Percentiles rank a stretch among this genome's conserved stretches.
Conservation (phyloP, 345 rosid species). For the Mallotus nudiflorus region DNA sequence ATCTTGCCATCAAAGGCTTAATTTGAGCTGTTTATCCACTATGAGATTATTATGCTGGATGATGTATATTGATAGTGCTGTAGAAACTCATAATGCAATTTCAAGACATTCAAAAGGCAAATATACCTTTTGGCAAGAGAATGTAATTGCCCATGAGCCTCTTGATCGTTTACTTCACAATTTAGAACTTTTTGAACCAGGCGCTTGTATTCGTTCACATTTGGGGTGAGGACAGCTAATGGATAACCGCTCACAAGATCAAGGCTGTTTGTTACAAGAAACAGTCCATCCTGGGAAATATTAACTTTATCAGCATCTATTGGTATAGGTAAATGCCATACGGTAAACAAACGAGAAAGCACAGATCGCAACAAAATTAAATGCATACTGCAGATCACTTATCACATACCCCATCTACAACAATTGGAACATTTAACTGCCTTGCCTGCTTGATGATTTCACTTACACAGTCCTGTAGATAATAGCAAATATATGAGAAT, state of each 20-base stretch:
- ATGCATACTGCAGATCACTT: not conserved
- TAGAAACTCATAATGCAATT: not conserved
- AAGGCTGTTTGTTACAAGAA: conserved; percentile 67
- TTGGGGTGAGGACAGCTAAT: conserved; percentile 83
- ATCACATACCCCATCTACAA: conserved; percentile 78
- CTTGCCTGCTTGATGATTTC: conserved; percentile 74
- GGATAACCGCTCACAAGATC: conserved; percentile 76
- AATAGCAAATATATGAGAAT: not conserved
- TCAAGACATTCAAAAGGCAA: conserved; percentile 5
- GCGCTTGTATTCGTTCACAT: conserved; percentile 90
- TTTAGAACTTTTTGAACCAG: conserved; percentile 70
- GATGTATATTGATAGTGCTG: not conserved
- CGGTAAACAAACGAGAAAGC: not conserved
- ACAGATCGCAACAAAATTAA: conserved; percentile 11
- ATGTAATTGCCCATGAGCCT: conserved; percentile 55
- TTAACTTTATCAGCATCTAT: conserved; percentile 9
- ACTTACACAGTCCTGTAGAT: conserved; percentile 71
- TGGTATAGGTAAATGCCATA: not conserved
- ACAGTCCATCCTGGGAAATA: conserved; percentile 75
- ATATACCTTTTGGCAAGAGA: conserved; percentile 70
- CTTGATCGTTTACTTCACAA: conserved; percentile 62
- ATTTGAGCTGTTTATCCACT: not conserved
- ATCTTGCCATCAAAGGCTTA: not conserved
- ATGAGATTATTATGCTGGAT: not conserved
- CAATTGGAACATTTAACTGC: conserved; percentile 65